These are phyloP conservation scores for Bolboschoenoplectus hybrid DNA, from an alignment of 202 grass and related monocot species.

Conservation along the genomic window DNA sequence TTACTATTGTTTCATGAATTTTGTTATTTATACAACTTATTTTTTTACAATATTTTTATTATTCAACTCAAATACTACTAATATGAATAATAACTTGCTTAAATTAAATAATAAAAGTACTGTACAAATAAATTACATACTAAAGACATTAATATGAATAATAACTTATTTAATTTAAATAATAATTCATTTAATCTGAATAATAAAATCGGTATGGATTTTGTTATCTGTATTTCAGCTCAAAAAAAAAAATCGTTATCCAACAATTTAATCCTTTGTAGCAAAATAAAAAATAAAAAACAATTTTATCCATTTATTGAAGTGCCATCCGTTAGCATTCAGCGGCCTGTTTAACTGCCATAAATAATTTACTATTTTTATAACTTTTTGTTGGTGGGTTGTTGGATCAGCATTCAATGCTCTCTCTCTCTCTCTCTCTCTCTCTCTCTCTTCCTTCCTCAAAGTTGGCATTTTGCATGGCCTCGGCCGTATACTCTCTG, in stretches of 20 bases:
- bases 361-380: conserved; percentile 18
- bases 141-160: too few relatives aligned
- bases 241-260: not conserved
- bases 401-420: conserved; percentile 51
- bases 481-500: not conserved
- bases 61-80: too few relatives aligned
- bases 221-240: too few relatives aligned
- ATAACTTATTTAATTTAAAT: too few relatives aligned
- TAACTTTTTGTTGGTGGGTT: conserved; percentile 41
- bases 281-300: not conserved
- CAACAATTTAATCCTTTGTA: not conserved
- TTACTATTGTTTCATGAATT: too few relatives aligned
- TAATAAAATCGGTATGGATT: too few relatives aligned
- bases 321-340: conserved; percentile 3
- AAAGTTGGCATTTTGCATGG: conserved; percentile 8
- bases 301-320: not conserved
- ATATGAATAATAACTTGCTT: too few relatives aligned
- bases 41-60: too few relatives aligned
- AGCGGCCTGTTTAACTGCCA: conserved; percentile 13
- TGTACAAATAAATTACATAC: too few relatives aligned
- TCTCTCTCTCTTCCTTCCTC: not conserved
- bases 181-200: too few relatives aligned
- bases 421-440: not conserved
- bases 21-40: too few relatives aligned
- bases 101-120: too few relatives aligned